phyloP scores from a whole-genome alignment of 148 eudicot species.

The Polygonum aviculare region DNA sequence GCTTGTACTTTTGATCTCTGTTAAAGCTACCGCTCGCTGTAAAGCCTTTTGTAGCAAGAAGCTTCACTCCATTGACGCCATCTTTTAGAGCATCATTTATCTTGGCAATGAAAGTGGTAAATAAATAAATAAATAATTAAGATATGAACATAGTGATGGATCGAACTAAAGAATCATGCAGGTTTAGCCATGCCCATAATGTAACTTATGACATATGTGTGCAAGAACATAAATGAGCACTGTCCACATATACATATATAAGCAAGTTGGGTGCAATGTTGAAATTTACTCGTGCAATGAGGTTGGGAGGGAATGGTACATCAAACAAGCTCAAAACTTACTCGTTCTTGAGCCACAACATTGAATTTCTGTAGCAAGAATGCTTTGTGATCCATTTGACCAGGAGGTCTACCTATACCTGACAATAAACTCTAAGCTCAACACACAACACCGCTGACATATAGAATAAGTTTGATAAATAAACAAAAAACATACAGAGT shows the following conservation, averaged over 20 bases:
- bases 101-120: slow-evolving; percentile 19
- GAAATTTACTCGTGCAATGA: not conserved
- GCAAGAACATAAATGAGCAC: not conserved
- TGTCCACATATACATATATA: not conserved
- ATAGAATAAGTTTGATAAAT: not conserved
- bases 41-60: slow-evolving; percentile 50
- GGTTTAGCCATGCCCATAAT: not conserved
- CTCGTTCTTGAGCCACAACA: slow-evolving; percentile 62
- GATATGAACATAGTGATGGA: not conserved
- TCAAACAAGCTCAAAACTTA: slow-evolving; percentile 19
- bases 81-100: slow-evolving; percentile 71
- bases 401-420: slow-evolving; percentile 97
- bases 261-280: not conserved
- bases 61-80: slow-evolving; percentile 52
- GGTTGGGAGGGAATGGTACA: not conserved
- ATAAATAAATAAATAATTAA: not conserved
- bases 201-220: not conserved
- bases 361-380: slow-evolving; percentile 90
- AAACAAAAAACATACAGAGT: slow-evolving; percentile 3
- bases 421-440: slow-evolving; percentile 5
- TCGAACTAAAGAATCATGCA: not conserved
- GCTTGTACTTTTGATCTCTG: slow-evolving; percentile 86
- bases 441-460: not conserved
- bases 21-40: slow-evolving; percentile 68
- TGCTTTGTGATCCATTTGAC: slow-evolving; percentile 99